Evolutionary conservation across 140 eudicot genomes (phyloP), one percentile per base, ranked within the genome.

Genomic region (Senecio squalidus): DNA sequence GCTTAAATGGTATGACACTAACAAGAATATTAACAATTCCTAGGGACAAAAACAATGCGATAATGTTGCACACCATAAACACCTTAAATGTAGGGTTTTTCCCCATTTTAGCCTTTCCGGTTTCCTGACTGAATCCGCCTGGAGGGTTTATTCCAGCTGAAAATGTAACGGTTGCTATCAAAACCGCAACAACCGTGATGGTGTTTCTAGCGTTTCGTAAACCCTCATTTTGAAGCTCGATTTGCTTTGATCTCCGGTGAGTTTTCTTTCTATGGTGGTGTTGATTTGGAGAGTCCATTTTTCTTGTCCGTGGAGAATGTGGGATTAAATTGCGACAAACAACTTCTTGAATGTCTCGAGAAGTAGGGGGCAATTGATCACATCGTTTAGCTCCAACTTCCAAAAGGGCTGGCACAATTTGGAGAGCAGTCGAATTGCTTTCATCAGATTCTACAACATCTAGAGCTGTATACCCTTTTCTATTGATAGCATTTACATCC

Each of bases 141-240:
- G 84, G 94, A 55, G 94, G 88, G 67, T 77, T 80, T 11, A 80
- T 61, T 16, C 87, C 93, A 1, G 73, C 84, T 2, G 93, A 56
- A 44, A 76, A 84, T 1, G 93, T 76, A 16, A 84, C 93, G 0
- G 93, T 84, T 34, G 84, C 88, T 59, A 84, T 77, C 43, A 84
- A 40, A 13, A 84, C 84, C 0, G 88, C 84, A 11, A 84, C 93
- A 14, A 84, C 18, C 0, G 78, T 70, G 27, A 80, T 74, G 20
- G 93, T 84, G 68, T 84, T 80, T 64, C 94, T 54, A 7, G 88
- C 94, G 24, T 84, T 84, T 28, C 73, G 58, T 29, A 80, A 70
- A 22, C 87, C 82, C 69, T 84, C 88, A 23, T 43, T 76, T 54
- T 83, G 92, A 40, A 75, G 80, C 50, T 78, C 72, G 9, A 56